Evolutionary conservation across 768 basidiomycete genomes (phyloP).

Genomic region (Lentinus brumalis): DNA sequence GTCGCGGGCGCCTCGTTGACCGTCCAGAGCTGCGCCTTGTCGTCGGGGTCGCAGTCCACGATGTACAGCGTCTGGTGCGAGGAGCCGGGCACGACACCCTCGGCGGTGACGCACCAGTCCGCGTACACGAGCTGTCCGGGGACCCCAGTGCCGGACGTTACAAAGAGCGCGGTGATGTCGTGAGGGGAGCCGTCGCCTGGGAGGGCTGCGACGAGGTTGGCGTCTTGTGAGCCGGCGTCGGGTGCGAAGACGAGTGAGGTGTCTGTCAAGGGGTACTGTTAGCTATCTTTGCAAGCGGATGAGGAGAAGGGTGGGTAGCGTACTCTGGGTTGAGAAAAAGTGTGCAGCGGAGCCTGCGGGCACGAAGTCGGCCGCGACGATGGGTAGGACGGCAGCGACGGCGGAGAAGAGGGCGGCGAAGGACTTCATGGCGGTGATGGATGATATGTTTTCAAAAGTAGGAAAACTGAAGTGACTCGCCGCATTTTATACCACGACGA

Average conservation of each 20-base stretch:
- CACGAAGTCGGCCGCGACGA: conserved; percentile 8
- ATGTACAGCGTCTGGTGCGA: conserved; percentile 7
- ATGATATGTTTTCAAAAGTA: too few species aligned
- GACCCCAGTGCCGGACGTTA: neutral
- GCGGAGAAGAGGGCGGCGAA: conserved; percentile 1
- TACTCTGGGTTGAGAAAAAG: conserved; percentile 12
- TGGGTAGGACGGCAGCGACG: neutral
- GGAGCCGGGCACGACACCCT: conserved; percentile 10
- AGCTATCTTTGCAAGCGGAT: neutral
- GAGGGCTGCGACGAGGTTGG: neutral
- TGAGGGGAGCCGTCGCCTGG: conserved; percentile 11
- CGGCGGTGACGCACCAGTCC: conserved; percentile 11
- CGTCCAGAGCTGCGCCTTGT: conserved; percentile 10
- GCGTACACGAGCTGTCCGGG: conserved; percentile 9
- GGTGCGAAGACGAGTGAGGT: conserved; percentile 6
- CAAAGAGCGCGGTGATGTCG: conserved; percentile 11
- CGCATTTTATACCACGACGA: too few species aligned
- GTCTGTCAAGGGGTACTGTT: neutral
- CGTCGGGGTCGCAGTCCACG: conserved; percentile 8
- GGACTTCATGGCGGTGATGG: neutral
- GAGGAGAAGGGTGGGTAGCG: neutral
- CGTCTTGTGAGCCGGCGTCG: neutral
- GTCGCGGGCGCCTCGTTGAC: conserved; percentile 12
- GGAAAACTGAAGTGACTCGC: too few species aligned
- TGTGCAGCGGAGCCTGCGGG: conserved; percentile 10